phyloP scores from a whole-genome alignment of 768 basidiomycete species.

The Pisolithus sp. region DNA sequence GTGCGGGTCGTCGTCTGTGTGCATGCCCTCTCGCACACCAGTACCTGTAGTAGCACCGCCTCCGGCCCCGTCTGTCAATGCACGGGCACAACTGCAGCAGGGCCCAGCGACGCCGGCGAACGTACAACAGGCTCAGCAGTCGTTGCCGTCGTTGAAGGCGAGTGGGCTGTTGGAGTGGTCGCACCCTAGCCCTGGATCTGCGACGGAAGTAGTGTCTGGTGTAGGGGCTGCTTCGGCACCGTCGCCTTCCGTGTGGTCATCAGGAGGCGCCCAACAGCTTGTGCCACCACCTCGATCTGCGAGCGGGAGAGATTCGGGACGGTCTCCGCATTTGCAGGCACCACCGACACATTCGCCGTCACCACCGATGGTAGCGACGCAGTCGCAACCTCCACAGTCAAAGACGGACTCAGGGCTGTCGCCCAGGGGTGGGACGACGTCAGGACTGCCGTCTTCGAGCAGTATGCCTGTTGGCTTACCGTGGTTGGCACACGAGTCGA shows the following conservation, averaged over 20 bases:
- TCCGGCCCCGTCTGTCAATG: slow-evolving; percentile 3
- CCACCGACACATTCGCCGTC: not conserved
- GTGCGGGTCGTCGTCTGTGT: slow-evolving; percentile 6
- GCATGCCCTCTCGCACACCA: slow-evolving; percentile 13
- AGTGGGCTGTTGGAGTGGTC: slow-evolving; percentile 60
- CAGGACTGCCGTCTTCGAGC: slow-evolving; percentile 11
- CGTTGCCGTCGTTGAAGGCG: slow-evolving; percentile 67
- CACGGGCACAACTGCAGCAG: not conserved
- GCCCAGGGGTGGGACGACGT: slow-evolving; percentile 2
- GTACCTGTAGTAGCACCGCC: slow-evolving; percentile 12
- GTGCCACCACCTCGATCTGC: slow-evolving; percentile 12
- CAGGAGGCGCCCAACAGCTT: slow-evolving; percentile 15
- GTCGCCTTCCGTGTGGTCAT: slow-evolving; percentile 16
- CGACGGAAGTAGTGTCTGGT: slow-evolving; percentile 14
- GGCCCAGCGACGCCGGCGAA: slow-evolving; percentile 12
- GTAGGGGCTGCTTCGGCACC: slow-evolving; percentile 7
- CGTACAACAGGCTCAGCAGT: slow-evolving; percentile 26
- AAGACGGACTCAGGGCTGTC: not conserved
- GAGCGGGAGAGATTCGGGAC: slow-evolving; percentile 12
- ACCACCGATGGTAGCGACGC: not conserved
- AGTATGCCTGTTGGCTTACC: slow-evolving; percentile 61
- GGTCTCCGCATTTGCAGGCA: slow-evolving; percentile 10
- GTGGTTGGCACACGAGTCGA: slow-evolving; percentile 63
- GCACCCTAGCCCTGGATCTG: slow-evolving; percentile 46
- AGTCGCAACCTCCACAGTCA: slow-evolving; percentile 5